Percentiles rank a stretch among this genome's conserved stretches.
Conservation (phyloP, 305 asterid species). For the Ajuga reptans region DNA sequence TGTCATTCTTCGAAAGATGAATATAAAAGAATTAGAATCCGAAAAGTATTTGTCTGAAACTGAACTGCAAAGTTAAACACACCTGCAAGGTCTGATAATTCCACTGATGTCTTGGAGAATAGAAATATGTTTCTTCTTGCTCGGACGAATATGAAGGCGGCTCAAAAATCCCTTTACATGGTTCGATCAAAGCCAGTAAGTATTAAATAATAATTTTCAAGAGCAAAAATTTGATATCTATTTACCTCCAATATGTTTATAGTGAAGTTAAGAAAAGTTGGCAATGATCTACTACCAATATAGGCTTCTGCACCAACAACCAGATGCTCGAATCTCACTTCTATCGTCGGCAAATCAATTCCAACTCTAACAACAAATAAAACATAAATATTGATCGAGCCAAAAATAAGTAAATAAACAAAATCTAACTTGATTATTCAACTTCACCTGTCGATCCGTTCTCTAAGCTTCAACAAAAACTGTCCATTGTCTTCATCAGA, state of each 20-base stretch:
- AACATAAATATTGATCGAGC: neutral
- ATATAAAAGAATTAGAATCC: neutral
- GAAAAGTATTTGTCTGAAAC: neutral
- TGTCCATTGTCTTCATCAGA: conserved; percentile 51
- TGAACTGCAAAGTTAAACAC: neutral
- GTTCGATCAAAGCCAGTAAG: neutral
- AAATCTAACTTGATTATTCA: neutral
- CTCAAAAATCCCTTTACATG: conserved; percentile 26
- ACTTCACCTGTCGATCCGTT: conserved; percentile 47
- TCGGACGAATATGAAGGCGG: conserved; percentile 29
- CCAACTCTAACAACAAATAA: conserved; percentile 42
- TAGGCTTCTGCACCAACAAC: conserved; percentile 45
- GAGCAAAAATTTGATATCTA: neutral
- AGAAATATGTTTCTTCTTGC: conserved; percentile 33
- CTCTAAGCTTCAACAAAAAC: conserved; percentile 42
- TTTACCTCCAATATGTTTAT: conserved; percentile 47
- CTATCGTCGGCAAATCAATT: conserved; percentile 48
- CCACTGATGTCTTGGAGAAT: conserved; percentile 41
- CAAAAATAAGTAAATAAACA: neutral
- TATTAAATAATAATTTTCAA: neutral
- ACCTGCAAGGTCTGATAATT: conserved; percentile 44
- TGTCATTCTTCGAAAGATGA: conserved; percentile 30
- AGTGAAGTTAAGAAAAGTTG: conserved; percentile 42
- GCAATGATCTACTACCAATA: conserved; percentile 53
- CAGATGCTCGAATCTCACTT: conserved; percentile 52